phyloP scores from a whole-genome alignment of 176 grass and related monocot species.

The Rhipidocladum racemiflorum region DNA sequence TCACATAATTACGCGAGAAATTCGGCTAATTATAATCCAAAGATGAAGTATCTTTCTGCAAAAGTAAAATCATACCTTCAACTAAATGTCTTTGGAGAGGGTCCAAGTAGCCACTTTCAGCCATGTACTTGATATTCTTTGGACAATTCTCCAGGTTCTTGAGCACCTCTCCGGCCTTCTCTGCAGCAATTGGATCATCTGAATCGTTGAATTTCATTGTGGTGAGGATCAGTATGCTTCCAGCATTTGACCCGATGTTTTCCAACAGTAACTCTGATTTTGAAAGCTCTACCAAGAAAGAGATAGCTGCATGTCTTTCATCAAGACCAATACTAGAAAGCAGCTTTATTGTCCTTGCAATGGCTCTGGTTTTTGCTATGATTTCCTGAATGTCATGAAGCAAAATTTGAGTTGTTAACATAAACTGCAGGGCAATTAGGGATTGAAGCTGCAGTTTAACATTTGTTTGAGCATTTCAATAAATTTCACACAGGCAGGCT shows the following conservation, averaged over 20 bases:
- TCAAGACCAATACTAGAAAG: constrained; percentile 56
- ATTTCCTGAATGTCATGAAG: constrained; percentile 53
- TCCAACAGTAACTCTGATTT: constrained; percentile 60
- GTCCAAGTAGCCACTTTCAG: constrained; percentile 82
- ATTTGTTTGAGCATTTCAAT: constrained; percentile 1
- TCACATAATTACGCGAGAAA: too few species aligned
- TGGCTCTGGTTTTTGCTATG: constrained; percentile 68
- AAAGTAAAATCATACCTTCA: constrained; percentile 56
- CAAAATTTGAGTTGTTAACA: not conserved
- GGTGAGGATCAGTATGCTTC: constrained; percentile 74
- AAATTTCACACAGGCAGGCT: not conserved
- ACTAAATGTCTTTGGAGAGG: constrained; percentile 76
- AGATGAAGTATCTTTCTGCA: not conserved
- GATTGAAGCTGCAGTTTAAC: not conserved
- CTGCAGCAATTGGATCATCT: constrained; percentile 45
- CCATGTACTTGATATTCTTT: constrained; percentile 93
- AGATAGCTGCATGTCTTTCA: constrained; percentile 68
- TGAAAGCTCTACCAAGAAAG: constrained; percentile 77
- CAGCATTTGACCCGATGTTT: constrained; percentile 55
- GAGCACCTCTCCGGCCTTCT: constrained; percentile 64
- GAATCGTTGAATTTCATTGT: constrained; percentile 82
- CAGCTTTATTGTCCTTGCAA: constrained; percentile 62
- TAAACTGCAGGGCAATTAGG: not conserved
- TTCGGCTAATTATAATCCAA: not conserved
- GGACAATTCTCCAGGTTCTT: constrained; percentile 81